These are phyloP conservation scores for Beauveria bassiana DNA, from an alignment of 2,329 filamentous ascomycete genomes.

Conservation along the genomic window DNA sequence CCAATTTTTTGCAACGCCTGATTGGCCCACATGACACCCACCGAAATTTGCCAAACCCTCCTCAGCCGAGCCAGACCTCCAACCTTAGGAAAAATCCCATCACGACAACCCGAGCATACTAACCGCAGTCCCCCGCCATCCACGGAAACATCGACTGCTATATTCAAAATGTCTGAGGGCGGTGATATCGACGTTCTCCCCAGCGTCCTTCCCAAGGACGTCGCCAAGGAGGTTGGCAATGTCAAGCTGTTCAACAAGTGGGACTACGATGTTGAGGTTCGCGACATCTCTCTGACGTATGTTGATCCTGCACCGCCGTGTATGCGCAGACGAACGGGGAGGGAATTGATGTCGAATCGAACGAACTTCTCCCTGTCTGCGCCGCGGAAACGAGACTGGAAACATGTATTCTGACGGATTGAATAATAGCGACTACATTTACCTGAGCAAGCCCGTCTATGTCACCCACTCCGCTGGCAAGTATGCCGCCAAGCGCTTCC, in stretches of 20 bases:
- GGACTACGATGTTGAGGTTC: constrained; percentile 97
- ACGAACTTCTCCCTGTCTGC: constrained; percentile 7
- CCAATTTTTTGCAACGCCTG: constrained; percentile 20
- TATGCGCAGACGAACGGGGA: background rate
- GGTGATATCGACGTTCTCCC: constrained; percentile 86
- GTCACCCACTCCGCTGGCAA: constrained; percentile 97
- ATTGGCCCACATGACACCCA: constrained; percentile 30
- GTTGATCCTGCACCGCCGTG: constrained; percentile 16
- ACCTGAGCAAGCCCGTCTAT: constrained; percentile 98
- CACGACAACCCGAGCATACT: constrained; percentile 31
- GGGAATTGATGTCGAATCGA: background rate
- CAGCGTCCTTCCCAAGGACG: constrained; percentile 86
- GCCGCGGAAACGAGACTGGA: constrained; percentile 10
- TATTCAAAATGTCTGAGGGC: constrained; percentile 79
- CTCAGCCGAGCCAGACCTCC: constrained; percentile 25
- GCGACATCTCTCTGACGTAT: constrained; percentile 99
- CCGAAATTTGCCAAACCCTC: constrained; percentile 28
- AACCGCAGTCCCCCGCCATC: constrained; percentile 30
- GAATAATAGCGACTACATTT: constrained; percentile 85
- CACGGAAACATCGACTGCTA: constrained; percentile 30
- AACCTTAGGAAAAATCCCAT: constrained; percentile 29
- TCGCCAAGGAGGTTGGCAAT: constrained; percentile 79
- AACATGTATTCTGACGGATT: constrained; percentile 25
- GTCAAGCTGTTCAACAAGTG: constrained; percentile 99
- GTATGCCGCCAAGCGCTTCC: constrained; percentile 99